Evolutionary conservation across 2,329 filamentous ascomycete species (phyloP), one percentile per base, ranked within the genome.

Genomic region (Ophiostoma sp.): DNA sequence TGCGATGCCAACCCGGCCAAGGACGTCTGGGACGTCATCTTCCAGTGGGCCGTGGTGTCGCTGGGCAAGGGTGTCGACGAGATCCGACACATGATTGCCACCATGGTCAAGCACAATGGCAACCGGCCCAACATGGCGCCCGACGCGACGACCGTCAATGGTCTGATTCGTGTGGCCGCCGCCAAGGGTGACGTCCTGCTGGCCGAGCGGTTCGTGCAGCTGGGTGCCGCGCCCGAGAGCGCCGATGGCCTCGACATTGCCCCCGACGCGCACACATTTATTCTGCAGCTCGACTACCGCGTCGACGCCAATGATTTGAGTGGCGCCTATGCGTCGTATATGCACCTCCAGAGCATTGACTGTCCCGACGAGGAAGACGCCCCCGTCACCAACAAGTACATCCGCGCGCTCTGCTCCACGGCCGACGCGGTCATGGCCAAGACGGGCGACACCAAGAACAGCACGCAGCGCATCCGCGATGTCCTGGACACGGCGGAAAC

Each of bases 261-360:
- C 70, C 88, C 92, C 0, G 88, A 97, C 79, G 87, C 89, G 12
- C 85, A 86, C 69, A 97, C 94, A 0, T 91, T 89, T 76, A 86
- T 93, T 64, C 85, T 97, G 69, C 90, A 94, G 78, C 88, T 98
- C 77, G 87, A 91, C 73, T 92, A 96, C 77, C 89, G 91, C 15
- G 85, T 97, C n/a, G 87, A 88, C 50, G 89, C 91, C 3, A 87
- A 89, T 1, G 92, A 98, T 80, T 81, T 96, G 19, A 87, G 90
- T 45, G 92, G 91, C 8, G 92, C 92, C 1, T 86, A 88, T 74
- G 85, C 85, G 9, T 87, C 91, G 4, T 95, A 91, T 80, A 86
- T 87, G 75, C 85, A 87, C 50, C 83, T 95, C 87, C 90, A 75
- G 80, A 81, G 85, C 19, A 82, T 87, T 36, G 86, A 91, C 70